A percentile compares a stretch with the other conserved stretches of the same genome.
Evolutionary conservation across 179 eudicot species (phyloP).

Genomic region (Drosera spatulata): DNA sequence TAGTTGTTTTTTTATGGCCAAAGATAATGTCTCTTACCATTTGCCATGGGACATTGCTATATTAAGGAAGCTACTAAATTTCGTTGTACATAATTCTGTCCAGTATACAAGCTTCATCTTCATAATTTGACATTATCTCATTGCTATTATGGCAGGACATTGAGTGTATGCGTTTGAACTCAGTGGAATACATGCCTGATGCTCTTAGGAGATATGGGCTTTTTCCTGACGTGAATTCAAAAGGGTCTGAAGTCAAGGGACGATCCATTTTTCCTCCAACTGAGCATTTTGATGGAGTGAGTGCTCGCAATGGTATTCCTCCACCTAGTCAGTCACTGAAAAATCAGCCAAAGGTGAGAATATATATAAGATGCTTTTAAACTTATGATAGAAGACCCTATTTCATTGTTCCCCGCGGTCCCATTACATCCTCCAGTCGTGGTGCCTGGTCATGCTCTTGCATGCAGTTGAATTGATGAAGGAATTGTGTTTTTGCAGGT

Average conservation of each 20-base stretch:
- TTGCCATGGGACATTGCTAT: neutral
- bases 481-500: neutral
- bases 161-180: slow-evolving; percentile 91
- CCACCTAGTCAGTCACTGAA: slow-evolving; percentile 21
- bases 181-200: slow-evolving; percentile 71
- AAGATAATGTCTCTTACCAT: too few relatives aligned
- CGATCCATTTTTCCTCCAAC: slow-evolving; percentile 16
- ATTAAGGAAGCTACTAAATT: neutral
- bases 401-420: too few relatives aligned
- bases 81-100: neutral
- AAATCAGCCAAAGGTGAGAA: slow-evolving; percentile 47
- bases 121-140: neutral
- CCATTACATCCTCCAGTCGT: neutral
- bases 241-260: slow-evolving; percentile 31
- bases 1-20: too few relatives aligned
- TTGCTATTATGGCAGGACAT: slow-evolving; percentile 50
- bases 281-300: slow-evolving; percentile 24
- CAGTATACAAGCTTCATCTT: neutral
- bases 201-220: slow-evolving; percentile 34
- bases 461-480: neutral
- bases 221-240: slow-evolving; percentile 28
- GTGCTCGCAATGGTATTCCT: slow-evolving; percentile 19
- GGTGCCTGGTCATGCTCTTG: too few relatives aligned
- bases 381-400: too few relatives aligned
- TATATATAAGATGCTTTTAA: too few relatives aligned